Percentiles rank a stretch among this genome's conserved stretches.
Conservation (phyloP, 2,329 filamentous ascomycete genomes). For the Tolypocladium sp. region DNA sequence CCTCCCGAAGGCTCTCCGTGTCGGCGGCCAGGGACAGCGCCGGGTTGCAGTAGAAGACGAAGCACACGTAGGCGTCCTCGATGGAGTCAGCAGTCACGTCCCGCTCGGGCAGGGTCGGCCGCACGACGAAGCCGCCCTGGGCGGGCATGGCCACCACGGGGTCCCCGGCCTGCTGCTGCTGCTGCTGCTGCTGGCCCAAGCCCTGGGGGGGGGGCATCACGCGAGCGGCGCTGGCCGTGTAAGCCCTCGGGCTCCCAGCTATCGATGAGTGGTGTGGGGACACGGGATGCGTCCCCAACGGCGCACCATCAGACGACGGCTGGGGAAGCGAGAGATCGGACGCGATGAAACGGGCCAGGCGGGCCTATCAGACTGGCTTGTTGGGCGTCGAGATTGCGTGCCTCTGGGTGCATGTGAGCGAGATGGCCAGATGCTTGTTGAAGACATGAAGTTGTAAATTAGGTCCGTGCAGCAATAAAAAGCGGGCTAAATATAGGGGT, state of each 20-base stretch:
- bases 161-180: slow-evolving; percentile 1
- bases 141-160: background rate
- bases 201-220: background rate
- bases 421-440: background rate
- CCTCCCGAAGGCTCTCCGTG: slow-evolving; percentile 60
- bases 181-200: background rate
- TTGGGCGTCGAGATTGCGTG: background rate
- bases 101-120: slow-evolving; percentile 49
- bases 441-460: slow-evolving; percentile 2
- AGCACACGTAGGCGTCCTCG: slow-evolving; percentile 73
- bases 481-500: slow-evolving; percentile 1
- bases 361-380: background rate
- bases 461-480: background rate
- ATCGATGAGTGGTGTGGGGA: background rate
- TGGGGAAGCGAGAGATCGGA: background rate
- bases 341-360: background rate
- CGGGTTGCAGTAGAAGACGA: slow-evolving; percentile 88
- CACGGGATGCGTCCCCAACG: background rate
- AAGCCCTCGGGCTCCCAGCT: background rate
- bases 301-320: background rate
- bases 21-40: slow-evolving; percentile 59
- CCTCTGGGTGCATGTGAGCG: background rate
- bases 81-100: slow-evolving; percentile 62
- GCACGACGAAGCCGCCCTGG: slow-evolving; percentile 5
- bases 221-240: background rate